Base-by-base conservation (phyloP, 2,329 filamentous ascomycete species). In the Monilinia polystroma region DNA sequence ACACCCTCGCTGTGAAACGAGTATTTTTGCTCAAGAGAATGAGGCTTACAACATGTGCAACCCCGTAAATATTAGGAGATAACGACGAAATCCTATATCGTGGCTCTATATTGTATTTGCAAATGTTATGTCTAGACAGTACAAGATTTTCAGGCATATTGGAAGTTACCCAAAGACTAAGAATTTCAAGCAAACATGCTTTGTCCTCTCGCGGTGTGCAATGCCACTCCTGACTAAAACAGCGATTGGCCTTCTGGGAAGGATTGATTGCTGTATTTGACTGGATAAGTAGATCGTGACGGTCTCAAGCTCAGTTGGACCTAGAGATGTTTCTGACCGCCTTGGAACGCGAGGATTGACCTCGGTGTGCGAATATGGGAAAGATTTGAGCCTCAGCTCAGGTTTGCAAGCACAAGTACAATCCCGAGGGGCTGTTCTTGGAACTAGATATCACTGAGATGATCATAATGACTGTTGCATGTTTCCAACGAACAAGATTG, bases 21-120 rank as follows among this genome's bases (percentile, higher is more conserved):
- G n/a, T 10, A 20, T 26, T 45, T 49, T 26, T 35, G 54, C 32
- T 35, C 35, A n/a, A n/a, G 38, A 62, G 12, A 51, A 35, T 53
- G 49, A 66, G 64, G 64, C 64, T 66, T 66, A 43, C 64, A 29
- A 26, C 45, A 45, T 41, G 43, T 54, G 26, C 55, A 53, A n/a
- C 49, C 51, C 49, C 51, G 12, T 35, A 11, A 54, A 53, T 62
- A 62, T 62, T 62, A 62, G 58, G 58, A 62, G 58, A 62, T 62
- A 62, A 26, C 32, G 32, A 62, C 26, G 32, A 35, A 60, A 38
- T 20, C 6, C 45, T 16, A 26, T 59, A 49, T 26, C 38, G 45
- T 51, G 45, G 14, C 20, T 43, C 16, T 62, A 62, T 62, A 20
- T 26, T 20, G 35, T 49, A 14, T 51, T 52, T 51, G n/a, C 5